These are phyloP conservation scores for Pseudonitzschia pungens DNA, from an alignment of 108 stramenopile species.

Conservation along the genomic window DNA sequence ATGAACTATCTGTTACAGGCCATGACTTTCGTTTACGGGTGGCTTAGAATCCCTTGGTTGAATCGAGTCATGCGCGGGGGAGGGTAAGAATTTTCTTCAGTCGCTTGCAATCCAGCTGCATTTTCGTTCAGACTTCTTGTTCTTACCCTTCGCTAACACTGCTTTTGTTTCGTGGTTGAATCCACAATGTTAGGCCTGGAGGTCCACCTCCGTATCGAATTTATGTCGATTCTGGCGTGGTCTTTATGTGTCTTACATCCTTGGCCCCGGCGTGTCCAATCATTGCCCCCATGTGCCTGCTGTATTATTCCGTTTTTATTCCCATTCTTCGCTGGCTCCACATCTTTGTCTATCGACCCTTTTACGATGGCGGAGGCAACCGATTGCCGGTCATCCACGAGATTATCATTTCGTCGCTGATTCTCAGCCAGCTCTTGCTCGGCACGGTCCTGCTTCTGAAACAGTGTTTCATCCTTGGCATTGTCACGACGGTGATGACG, in stretches of 20 bases:
- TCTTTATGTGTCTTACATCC: slow-evolving; percentile 68
- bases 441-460: slow-evolving; percentile 49
- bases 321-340: slow-evolving; percentile 74
- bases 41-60: slow-evolving; percentile 41
- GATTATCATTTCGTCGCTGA: slow-evolving; percentile 59
- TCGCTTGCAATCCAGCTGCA: not conserved
- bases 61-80: slow-evolving; percentile 42
- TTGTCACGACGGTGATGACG: slow-evolving; percentile 43
- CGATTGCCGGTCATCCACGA: slow-evolving; percentile 81
- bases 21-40: slow-evolving; percentile 65
- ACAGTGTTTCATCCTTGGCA: slow-evolving; percentile 55
- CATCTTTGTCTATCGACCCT: slow-evolving; percentile 81
- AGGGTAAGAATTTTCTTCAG: slow-evolving; percentile 3
- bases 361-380: slow-evolving; percentile 37
- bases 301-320: slow-evolving; percentile 62
- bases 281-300: slow-evolving; percentile 61
- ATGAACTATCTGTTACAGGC: slow-evolving; percentile 74
- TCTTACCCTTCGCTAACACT: not conserved
- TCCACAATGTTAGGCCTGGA: slow-evolving; percentile 54
- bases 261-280: slow-evolving; percentile 77
- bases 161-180: not conserved
- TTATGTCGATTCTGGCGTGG: slow-evolving; percentile 82
- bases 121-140: too few species aligned
- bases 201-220: slow-evolving; percentile 81
- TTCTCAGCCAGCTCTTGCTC: slow-evolving; percentile 53